Conservation (phyloP, 257 asterid species). For the Solanum pimpinellifolium region DNA sequence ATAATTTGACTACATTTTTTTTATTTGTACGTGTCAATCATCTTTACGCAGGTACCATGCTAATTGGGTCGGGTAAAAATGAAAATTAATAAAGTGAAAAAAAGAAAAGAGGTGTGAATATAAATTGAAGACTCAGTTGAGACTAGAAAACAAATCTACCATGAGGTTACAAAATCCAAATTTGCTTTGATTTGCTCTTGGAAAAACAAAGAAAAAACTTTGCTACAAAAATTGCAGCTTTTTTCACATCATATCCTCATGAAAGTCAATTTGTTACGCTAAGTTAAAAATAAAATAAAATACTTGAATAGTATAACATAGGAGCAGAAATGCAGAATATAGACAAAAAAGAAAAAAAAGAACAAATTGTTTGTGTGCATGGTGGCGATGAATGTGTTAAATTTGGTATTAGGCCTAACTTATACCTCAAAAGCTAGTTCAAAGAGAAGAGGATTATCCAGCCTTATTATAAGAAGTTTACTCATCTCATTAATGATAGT, state of each 20-base stretch:
- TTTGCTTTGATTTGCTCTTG: not conserved
- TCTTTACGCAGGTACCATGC: accelerated
- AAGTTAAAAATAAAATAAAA: not conserved
- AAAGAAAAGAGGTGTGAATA: not conserved
- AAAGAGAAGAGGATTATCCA: too few species aligned
- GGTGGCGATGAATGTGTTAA: too few species aligned
- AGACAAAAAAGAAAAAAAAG: too few species aligned
- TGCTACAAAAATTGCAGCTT: not conserved
- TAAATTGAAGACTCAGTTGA: not conserved
- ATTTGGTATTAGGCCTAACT: too few species aligned
- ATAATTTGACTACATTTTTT: too few species aligned
- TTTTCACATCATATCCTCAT: not conserved
- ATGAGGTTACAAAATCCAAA: not conserved
- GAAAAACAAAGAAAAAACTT: not conserved
- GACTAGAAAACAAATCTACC: not conserved
- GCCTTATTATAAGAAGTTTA: too few species aligned
- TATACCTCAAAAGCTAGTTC: accelerated
- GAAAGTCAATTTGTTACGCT: not conserved
- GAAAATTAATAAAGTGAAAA: not conserved
- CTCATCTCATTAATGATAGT: too few species aligned
- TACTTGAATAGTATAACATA: not conserved
- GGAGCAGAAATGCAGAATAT: not conserved
- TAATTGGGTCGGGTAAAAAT: not conserved
- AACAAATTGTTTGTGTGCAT: too few species aligned
- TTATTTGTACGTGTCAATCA: too few species aligned